Evolutionary conservation across 352 stramenopile species (phyloP).

Genomic region (Globisporangium recalcitrans): DNA sequence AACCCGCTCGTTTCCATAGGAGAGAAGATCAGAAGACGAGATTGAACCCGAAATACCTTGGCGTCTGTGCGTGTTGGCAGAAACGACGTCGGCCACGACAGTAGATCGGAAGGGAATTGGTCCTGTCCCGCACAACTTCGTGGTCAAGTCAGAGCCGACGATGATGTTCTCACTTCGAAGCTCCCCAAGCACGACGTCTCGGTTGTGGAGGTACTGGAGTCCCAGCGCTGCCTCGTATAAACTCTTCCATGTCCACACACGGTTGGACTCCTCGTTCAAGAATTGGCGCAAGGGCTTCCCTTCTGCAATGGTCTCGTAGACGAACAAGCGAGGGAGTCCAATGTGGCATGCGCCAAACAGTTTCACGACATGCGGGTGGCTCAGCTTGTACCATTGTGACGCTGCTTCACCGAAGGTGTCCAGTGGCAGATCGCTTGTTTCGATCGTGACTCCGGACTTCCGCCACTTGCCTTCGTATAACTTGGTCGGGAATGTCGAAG

Average conservation of each 20-base stretch:
- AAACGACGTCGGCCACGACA: too few relatives aligned
- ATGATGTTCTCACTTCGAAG: constrained; percentile 12
- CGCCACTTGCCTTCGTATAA: constrained; percentile 1
- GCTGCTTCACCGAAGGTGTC: neutral
- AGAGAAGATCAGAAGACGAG: too few relatives aligned
- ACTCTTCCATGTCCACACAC: constrained; percentile 7
- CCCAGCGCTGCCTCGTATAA: constrained; percentile 21
- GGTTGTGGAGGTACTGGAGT: too few relatives aligned
- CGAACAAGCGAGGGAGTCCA: neutral
- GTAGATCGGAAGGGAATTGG: neutral
- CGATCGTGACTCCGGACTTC: neutral
- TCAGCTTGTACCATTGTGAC: neutral
- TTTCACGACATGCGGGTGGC: constrained; percentile 9
- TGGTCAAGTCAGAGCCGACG: neutral
- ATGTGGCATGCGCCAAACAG: constrained; percentile 2
- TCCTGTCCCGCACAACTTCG: neutral
- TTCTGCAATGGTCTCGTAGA: neutral
- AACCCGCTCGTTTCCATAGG: too few relatives aligned
- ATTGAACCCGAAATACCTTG: too few relatives aligned
- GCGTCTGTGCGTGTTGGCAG: too few relatives aligned
- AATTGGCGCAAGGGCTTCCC: neutral
- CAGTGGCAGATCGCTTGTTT: neutral
- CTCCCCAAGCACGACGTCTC: too few relatives aligned
- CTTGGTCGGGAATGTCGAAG: too few relatives aligned
- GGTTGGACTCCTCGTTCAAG: neutral